Conservation (phyloP, 768 basidiomycete genomes). For the Suillus luteus region DNA sequence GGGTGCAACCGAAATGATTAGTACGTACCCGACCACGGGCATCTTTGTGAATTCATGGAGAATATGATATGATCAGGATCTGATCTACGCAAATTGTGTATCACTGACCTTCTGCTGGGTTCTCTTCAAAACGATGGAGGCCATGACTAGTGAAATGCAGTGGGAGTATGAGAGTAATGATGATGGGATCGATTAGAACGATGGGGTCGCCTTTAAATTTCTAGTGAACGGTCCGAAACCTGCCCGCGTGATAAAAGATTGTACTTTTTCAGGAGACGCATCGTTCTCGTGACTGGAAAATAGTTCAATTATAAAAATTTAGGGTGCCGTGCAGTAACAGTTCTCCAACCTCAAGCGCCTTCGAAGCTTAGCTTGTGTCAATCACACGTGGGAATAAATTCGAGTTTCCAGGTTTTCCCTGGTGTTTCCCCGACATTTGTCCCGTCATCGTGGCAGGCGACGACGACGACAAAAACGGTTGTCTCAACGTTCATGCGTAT, state of each 20-base stretch:
- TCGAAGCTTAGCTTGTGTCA: too few relatives aligned
- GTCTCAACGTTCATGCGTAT: not conserved
- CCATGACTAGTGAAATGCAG: slow-evolving; percentile 39
- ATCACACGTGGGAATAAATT: not conserved
- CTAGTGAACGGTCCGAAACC: slow-evolving; percentile 18
- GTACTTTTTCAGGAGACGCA: slow-evolving; percentile 4
- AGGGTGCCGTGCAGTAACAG: slow-evolving; percentile 3
- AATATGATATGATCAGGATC: not conserved
- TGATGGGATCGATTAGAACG: slow-evolving; percentile 1
- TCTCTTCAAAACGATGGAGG: slow-evolving; percentile 54
- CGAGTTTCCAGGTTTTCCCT: not conserved
- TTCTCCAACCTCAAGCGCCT: not conserved
- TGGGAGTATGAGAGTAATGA: slow-evolving; percentile 16
- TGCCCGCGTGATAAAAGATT: slow-evolving; percentile 8
- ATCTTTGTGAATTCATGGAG: slow-evolving; percentile 44
- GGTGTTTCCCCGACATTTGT: not conserved
- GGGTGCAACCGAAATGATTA: slow-evolving; percentile 10
- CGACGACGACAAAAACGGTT: not conserved
- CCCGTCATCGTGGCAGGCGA: not conserved
- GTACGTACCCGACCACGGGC: slow-evolving; percentile 63
- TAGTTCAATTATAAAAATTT: slow-evolving; percentile 10
- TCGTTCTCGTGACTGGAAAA: slow-evolving; percentile 15
- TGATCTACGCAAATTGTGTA: slow-evolving; percentile 9
- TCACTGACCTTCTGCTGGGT: slow-evolving; percentile 57
- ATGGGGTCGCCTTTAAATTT: slow-evolving; percentile 9